Evolutionary conservation across 306 rosid genomes (phyloP), one percentile per base, ranked within the genome.

Genomic region (Cercis canadensis): DNA sequence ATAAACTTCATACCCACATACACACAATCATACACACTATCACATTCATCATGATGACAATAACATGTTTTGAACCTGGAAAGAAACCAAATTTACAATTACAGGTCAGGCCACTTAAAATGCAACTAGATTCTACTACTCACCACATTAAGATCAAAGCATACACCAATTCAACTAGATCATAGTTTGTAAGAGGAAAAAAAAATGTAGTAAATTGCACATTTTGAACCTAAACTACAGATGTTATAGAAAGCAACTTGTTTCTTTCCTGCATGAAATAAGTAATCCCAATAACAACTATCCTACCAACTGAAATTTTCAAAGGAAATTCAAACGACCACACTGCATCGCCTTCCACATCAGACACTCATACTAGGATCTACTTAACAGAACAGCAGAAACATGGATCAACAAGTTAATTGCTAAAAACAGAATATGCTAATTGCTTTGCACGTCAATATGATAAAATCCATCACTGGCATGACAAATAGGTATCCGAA

Each of bases 371-470:
- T 43, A 60, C 62, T 5, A 15, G 57, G 75, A 76, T 72, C 47
- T 61, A 53, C 32, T 33, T 61, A 36, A 54, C 57, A 70, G 57
- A 46, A 58, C 36, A 51, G 33, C 0, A 50, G 19, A 46, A 41
- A 72, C 72, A 81, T 18, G 65, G 55, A 73, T 73, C 53, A 68
- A 67, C 12, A 45, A 55, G 15, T 53, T 49, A 57, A 43, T 47
- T 11, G 43, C 13, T 24, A 51, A 50, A 70, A 52, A 17, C 60
- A 65, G 17, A 67, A 55, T 16, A 78, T 8, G 64, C 16, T 45
- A 70, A 24, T 31, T 11, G 16, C 45, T 37, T 47, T 52, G 31
- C 74, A 82, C 16, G 46, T 57, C 56, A n/a, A 56, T 8, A 19
- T 55, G 62, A 9, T 13, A 75, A 78, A 75, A 63, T 67, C 72